Evolutionary conservation across 202 grass and related monocot genomes (phyloP).

Genomic region (Schoenoplectus triqueter): DNA sequence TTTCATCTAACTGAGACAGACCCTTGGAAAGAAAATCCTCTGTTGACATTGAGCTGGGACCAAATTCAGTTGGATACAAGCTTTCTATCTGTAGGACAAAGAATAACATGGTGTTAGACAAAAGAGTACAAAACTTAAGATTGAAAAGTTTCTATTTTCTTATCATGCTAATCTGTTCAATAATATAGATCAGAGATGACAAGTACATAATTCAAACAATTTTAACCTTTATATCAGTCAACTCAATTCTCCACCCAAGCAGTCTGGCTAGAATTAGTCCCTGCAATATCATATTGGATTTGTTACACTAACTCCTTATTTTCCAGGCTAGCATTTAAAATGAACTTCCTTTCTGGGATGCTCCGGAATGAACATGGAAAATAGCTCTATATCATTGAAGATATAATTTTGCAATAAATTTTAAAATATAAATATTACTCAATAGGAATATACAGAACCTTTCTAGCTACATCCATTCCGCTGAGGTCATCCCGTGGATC

Average conservation of each 20-base stretch:
- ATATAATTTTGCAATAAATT: slow-evolving; percentile 28
- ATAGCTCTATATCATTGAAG: not conserved
- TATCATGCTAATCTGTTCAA: not conserved
- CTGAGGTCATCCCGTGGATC: slow-evolving; percentile 96
- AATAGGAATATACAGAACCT: slow-evolving; percentile 53
- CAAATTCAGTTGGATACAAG: slow-evolving; percentile 82
- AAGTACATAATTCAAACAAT: not conserved
- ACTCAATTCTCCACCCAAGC: slow-evolving; percentile 62
- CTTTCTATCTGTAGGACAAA: slow-evolving; percentile 70
- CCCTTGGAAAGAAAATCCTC: slow-evolving; percentile 71
- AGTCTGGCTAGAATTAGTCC: slow-evolving; percentile 84
- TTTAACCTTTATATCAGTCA: slow-evolving; percentile 80
- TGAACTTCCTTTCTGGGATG: not conserved
- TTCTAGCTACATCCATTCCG: slow-evolving; percentile 94
- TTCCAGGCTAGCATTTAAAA: not conserved
- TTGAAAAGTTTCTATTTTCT: not conserved
- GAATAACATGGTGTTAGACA: slow-evolving; percentile 29
- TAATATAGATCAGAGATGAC: not conserved
- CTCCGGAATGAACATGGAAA: not conserved
- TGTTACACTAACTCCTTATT: slow-evolving; percentile 25
- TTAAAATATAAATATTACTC: slow-evolving; percentile 24
- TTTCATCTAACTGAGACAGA: slow-evolving; percentile 62
- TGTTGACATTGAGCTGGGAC: slow-evolving; percentile 62
- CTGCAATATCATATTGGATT: slow-evolving; percentile 49
- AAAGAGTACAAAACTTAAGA: not conserved